These are phyloP conservation scores for Scutellaria galericulata DNA, from an alignment of 257 asterid species.

Conservation along the genomic window DNA sequence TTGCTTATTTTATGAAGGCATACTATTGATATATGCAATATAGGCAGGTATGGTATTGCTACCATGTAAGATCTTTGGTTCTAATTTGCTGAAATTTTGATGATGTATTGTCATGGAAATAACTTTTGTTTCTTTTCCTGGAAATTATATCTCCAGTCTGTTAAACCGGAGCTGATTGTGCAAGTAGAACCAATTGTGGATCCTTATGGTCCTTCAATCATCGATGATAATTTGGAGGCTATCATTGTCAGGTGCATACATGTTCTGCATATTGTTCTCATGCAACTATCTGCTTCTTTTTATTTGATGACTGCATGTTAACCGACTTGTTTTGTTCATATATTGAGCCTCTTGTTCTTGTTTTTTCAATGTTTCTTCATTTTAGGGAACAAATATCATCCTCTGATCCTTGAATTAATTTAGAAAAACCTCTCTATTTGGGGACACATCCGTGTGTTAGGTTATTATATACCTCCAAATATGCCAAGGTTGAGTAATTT, in stretches of 20 bases:
- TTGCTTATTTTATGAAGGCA: neutral
- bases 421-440: neutral
- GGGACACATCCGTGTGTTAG: neutral
- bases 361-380: neutral
- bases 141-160: constrained; percentile 54
- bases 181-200: constrained; percentile 78
- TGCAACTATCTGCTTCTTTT: neutral
- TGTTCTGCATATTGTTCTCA: constrained; percentile 16
- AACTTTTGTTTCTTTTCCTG: constrained; percentile 29
- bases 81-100: constrained; percentile 26
- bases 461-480: neutral
- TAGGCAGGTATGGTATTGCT: neutral
- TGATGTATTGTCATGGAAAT: constrained; percentile 29
- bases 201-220: constrained; percentile 89
- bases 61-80: constrained; percentile 18
- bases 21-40: neutral
- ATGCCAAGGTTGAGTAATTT: constrained; percentile 10
- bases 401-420: constrained; percentile 6
- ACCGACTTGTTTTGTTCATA: neutral
- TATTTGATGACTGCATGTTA: neutral
- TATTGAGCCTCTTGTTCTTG: neutral
- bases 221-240: constrained; percentile 86
- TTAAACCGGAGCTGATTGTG: constrained; percentile 78
- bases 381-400: neutral
- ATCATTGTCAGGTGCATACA: constrained; percentile 73